Evolutionary conservation across 192 early-diverging fungal species (phyloP).

Genomic region (Entrophospora sp.): DNA sequence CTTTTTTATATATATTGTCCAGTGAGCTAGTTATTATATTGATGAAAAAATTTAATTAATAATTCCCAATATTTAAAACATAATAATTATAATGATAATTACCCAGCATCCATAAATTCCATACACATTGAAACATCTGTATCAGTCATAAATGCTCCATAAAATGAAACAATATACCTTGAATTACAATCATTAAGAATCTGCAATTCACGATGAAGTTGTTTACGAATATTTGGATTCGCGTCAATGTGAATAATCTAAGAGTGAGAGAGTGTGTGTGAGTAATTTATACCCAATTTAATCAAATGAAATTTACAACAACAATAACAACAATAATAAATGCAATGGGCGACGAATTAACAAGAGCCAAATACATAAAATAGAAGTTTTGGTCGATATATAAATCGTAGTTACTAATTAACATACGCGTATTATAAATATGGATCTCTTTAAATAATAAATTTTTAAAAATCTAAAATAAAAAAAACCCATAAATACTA

Average conservation of each 20-base stretch:
- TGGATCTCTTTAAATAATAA: too few relatives aligned
- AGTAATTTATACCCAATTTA: background rate
- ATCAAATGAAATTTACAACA: too few relatives aligned
- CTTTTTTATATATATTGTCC: slow-evolving; percentile 86
- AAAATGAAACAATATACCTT: slow-evolving; percentile 93
- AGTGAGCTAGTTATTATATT: slow-evolving; percentile 47
- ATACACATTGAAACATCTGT: slow-evolving; percentile 90
- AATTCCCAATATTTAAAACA: too few relatives aligned
- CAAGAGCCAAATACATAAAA: too few relatives aligned
- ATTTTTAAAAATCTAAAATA: too few relatives aligned
- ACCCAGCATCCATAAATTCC: slow-evolving; percentile 95
- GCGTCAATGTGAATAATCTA: slow-evolving; percentile 46
- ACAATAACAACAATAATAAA: too few relatives aligned
- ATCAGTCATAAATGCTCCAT: slow-evolving; percentile 83
- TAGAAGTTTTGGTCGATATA: too few relatives aligned
- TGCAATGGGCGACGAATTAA: too few relatives aligned
- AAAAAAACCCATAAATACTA: background rate
- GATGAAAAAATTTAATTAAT: background rate
- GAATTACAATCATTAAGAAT: slow-evolving; percentile 94
- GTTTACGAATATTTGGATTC: slow-evolving; percentile 67
- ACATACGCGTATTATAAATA: too few relatives aligned
- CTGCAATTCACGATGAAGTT: slow-evolving; percentile 90
- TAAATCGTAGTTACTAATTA: too few relatives aligned
- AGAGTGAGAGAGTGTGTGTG: background rate
- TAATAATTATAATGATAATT: slow-evolving; percentile 21